A percentile compares a stretch with the other conserved stretches of the same genome.
phyloP scores from a whole-genome alignment of 2,329 filamentous ascomycete species.

The Colletotrichum sp. region DNA sequence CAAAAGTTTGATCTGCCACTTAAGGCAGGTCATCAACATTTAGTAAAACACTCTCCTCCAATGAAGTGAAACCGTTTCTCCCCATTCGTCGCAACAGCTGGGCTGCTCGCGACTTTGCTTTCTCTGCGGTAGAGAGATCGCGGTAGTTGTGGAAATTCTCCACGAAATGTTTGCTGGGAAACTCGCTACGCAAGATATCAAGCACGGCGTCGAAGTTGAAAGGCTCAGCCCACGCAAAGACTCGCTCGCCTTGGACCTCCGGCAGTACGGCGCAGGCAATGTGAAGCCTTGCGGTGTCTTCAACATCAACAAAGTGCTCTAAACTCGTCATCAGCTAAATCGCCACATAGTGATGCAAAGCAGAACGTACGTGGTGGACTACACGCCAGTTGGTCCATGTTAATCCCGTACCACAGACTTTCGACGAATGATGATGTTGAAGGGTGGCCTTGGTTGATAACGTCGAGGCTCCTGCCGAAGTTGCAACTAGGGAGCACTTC shows the following conservation, averaged over 20 bases:
- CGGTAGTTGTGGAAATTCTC: slow-evolving; percentile 26
- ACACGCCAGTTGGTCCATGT: background rate
- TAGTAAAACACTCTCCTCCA: background rate
- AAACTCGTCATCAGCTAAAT: background rate
- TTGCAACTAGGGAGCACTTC: slow-evolving; percentile 32
- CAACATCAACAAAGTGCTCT: slow-evolving; percentile 52
- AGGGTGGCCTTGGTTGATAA: slow-evolving; percentile 23
- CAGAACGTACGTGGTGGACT: slow-evolving; percentile 3
- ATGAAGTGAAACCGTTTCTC: background rate
- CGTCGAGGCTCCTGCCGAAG: slow-evolving; percentile 27
- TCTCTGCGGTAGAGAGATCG: background rate
- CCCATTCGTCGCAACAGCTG: background rate
- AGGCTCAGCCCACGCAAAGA: slow-evolving; percentile 57
- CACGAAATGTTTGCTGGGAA: slow-evolving; percentile 22
- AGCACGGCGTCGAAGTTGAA: slow-evolving; percentile 52
- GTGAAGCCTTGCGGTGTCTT: slow-evolving; percentile 57
- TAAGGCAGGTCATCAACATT: slow-evolving; percentile 3
- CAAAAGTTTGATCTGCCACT: background rate
- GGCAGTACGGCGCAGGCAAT: slow-evolving; percentile 54
- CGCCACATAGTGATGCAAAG: fast-evolving
- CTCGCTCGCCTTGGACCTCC: slow-evolving; percentile 49
- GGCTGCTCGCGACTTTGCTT: background rate
- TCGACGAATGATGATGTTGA: slow-evolving; percentile 28
- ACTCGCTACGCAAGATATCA: slow-evolving; percentile 26
- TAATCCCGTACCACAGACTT: slow-evolving; percentile 27